These are phyloP conservation scores for Mycosphaerella arachidis DNA, from an alignment of 2,329 filamentous ascomycete genomes.

Conservation along the genomic window DNA sequence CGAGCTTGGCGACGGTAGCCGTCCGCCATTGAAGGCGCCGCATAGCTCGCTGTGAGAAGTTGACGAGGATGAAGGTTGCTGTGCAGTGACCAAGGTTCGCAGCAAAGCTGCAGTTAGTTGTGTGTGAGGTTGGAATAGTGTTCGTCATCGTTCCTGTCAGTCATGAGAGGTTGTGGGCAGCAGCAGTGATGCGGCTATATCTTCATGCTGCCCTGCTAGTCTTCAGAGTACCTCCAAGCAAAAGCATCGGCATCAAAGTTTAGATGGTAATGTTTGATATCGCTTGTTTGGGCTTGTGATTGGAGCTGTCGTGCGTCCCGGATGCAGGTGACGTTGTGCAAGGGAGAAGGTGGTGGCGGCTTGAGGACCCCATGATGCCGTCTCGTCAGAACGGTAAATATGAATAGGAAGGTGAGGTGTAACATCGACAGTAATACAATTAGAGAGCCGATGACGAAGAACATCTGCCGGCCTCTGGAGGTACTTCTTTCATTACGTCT, in stretches of 20 bases:
- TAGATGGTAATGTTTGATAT: not conserved
- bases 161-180: not conserved
- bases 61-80: constrained; percentile 31
- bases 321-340: not conserved
- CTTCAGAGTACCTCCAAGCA: not conserved
- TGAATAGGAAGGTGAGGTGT: not conserved
- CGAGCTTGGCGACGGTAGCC: constrained; percentile 42
- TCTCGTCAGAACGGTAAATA: not conserved
- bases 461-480: not conserved
- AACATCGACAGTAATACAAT: not conserved
- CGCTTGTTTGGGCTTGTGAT: not conserved
- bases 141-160: not conserved
- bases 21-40: constrained; percentile 38
- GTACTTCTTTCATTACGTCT: constrained; percentile 2
- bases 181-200: not conserved
- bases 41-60: constrained; percentile 36
- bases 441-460: not conserved
- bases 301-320: not conserved
- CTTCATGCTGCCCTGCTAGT: not conserved
- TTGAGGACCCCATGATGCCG: not conserved
- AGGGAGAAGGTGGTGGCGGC: not conserved
- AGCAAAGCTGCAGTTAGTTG: not conserved
- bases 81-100: constrained; percentile 2
- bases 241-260: constrained; percentile 1
- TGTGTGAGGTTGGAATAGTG: not conserved